A percentile compares a stretch with the other conserved stretches of the same genome.
Conservation (phyloP, 441 rosid genomes). For the California macrophylla region DNA sequence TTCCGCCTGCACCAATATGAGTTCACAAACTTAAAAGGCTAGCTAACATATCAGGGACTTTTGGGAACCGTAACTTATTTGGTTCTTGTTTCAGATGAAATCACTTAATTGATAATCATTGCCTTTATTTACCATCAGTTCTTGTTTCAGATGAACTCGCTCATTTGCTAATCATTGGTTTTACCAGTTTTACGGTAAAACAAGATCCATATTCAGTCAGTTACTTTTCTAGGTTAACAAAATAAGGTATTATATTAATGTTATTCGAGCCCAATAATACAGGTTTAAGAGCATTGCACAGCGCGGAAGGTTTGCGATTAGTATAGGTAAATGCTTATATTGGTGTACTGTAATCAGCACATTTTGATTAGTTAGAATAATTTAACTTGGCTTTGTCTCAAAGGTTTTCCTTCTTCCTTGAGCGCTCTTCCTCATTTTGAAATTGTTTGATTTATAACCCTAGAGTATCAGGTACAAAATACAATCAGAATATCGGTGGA, state of each 20-base stretch:
- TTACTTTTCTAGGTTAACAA: background rate
- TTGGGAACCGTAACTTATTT: conserved; percentile 4
- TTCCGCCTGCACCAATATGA: conserved; percentile 50
- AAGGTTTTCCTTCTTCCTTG: no score
- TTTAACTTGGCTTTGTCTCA: no score
- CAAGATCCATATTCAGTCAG: background rate
- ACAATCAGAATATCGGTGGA: no score
- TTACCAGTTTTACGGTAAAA: background rate
- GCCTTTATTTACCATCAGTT: no score
- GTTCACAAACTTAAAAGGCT: conserved; percentile 1
- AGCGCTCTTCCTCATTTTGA: no score
- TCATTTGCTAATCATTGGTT: background rate
- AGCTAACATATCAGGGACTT: conserved; percentile 2
- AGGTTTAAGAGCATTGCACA: background rate
- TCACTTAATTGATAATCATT: background rate
- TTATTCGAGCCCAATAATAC: background rate
- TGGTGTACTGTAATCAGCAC: no score
- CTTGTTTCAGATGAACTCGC: background rate
- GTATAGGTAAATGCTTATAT: no score
- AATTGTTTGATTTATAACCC: no score
- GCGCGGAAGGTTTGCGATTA: no score
- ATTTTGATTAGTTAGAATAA: no score
- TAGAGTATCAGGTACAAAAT: no score
- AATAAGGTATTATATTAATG: background rate
- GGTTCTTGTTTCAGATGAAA: background rate